Evolutionary conservation across 768 basidiomycete genomes (phyloP), one percentile per base, ranked within the genome.

Genomic region (Boletellus ananas): DNA sequence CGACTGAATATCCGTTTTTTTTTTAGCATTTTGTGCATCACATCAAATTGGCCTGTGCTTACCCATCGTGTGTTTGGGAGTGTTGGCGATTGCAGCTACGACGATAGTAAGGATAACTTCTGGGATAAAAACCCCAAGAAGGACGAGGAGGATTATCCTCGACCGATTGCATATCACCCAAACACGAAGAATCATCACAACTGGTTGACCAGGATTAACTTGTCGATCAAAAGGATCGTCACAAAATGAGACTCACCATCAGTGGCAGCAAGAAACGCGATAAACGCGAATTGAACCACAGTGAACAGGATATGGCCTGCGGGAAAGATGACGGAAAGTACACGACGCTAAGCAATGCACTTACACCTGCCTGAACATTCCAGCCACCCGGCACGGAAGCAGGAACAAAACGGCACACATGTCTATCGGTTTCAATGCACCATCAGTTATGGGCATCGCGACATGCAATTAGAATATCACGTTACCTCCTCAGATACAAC

Each of bases 101-200:
- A 31, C 16, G 9, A 20, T 50, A 0, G 36, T 31, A 18, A 47
- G 1, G 5, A 56, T 6, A 20, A 57, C 6, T 12, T 38, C 27
- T 2, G 45, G 46, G 13, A 57, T 34, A 21, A 38, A 52, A 17
- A 36, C 12, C 31, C 20, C 1, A 13, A 57, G 47, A 21, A 57
- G 47, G 11, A 51, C 20, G 27, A 6, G 6, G 11, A 57, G 33
- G 12, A 57, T 40, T n/a, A 8, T 11, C 25, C 18, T 48, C 17
- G 56, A 57, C 3, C 6, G 11, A 10, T 11, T 14, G 18, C 49
- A 57, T 27, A 57, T 39, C 23, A 51, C 51, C 36, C 41, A 53
- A n/a, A 53, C 53, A 10, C 50, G 51, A 18, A 54, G 45, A 13
- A 57, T 21, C 54, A 57, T 57, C 14, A 45, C 17, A 38, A 39